Evolutionary conservation across 306 rosid species (phyloP), one percentile per base, ranked within the genome.

Genomic region (Vicia faba): DNA sequence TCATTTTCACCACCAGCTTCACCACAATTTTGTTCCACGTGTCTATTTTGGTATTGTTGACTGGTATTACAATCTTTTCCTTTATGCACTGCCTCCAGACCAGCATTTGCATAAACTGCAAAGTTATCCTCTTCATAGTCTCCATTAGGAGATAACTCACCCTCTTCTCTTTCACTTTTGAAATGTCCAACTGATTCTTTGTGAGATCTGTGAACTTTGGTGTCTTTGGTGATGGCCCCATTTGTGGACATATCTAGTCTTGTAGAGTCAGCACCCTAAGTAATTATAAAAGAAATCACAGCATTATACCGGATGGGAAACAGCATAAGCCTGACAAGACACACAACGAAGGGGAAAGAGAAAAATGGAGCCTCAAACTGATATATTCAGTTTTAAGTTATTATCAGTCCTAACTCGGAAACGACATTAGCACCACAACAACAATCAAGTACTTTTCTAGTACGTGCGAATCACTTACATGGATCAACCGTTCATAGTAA

Each of bases 81-180:
- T 75, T 84, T 84, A 41, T 71, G 74, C 18, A 57, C 73, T 23
- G 84, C 83, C 69, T 83, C 93, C 66, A 79, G 61, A 71, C 79
- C 82, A 66, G 78, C 65, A 59, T 82, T 87, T 61, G 83, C 82
- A 66, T 88, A 90, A 72, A 79, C 88, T 79, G 87, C 91, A 80
- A 78, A 88, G 79, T 95, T 95, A 75, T 88, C 97, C 91, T 92
- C 98, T 70, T 91, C 99, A 79, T 84, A 86, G 72, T 95, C 97
- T 70, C 97, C 97, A 60, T 90, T 90, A 29, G 99, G 99, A 81
- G 99, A 95, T 69, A 95, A 78, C 60, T 95, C 99, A 63, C 99
- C 97, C 82, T 95, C 99, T 84, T 95, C 99, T 84, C 97, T 82
- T 75, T 95, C 97, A 67, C 76, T 66, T 77, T 87, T 95, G 12